Percentiles rank a stretch among this genome's conserved stretches.
phyloP scores from a whole-genome alignment of 176 grass and related monocot genomes.

The maize (Zea mays) region Zm-B73-REFERENCE-NAM-5.0 NC_050101.1:30312501-30313000 shows the following conservation, averaged over 20 bases:
- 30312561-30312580: conserved; percentile 34
- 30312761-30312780: conserved; percentile 23
- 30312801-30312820: conserved; percentile 75
- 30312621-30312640: conserved; percentile 14
- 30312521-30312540: conserved; percentile 37
- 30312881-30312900: not conserved
- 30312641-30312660: conserved; percentile 16
- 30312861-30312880: not conserved
- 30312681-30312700: conserved; percentile 7
- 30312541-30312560: conserved; percentile 46
- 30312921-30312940: conserved; percentile 26
- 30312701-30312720: conserved; percentile 5
- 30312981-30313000: conserved; percentile 59
- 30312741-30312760: conserved; percentile 1
- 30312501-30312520: conserved; percentile 23
- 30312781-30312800: conserved; percentile 66
- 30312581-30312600: not conserved
- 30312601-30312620: not conserved
- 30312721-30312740: conserved; percentile 2
- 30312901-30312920: not conserved
- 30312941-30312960: conserved; percentile 67
- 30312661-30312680: not conserved
- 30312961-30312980: conserved; percentile 62
- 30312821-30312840: conserved; percentile 70
- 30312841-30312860: conserved; percentile 49